phyloP scores from a whole-genome alignment of 2,329 filamentous ascomycete species.

The Fusarium sp. region DNA sequence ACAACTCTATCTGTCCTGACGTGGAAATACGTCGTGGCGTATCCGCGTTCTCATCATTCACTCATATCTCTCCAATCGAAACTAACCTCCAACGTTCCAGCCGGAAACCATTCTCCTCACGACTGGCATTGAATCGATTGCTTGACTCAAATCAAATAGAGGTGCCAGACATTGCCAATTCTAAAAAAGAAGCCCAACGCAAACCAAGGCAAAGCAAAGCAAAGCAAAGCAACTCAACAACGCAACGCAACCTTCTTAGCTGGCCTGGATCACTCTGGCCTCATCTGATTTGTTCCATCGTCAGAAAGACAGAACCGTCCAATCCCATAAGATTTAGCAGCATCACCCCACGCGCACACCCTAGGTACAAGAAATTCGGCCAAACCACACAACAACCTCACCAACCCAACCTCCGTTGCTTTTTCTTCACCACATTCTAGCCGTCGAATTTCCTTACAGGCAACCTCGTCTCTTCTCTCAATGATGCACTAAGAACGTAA shows the following conservation, averaged over 20 bases:
- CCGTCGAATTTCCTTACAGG: background rate
- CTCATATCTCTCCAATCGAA: slow-evolving; percentile 1
- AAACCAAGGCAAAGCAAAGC: no score
- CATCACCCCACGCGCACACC: slow-evolving; percentile 28
- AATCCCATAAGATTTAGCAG: slow-evolving; percentile 19
- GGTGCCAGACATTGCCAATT: slow-evolving; percentile 30
- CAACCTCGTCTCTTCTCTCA: slow-evolving; percentile 12
- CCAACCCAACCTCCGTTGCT: background rate
- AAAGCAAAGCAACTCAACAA: background rate
- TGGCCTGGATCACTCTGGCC: slow-evolving; percentile 13
- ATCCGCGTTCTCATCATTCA: slow-evolving; percentile 11
- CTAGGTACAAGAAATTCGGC: background rate
- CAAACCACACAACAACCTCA: slow-evolving; percentile 19
- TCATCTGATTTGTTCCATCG: slow-evolving; percentile 18
- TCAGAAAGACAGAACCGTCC: slow-evolving; percentile 11
- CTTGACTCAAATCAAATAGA: slow-evolving; percentile 27
- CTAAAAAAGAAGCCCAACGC: background rate
- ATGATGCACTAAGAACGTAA: slow-evolving; percentile 37
- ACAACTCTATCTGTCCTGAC: background rate
- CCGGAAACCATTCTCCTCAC: slow-evolving; percentile 11
- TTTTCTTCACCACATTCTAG: background rate
- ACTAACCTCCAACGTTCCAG: slow-evolving; percentile 23
- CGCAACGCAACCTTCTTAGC: background rate
- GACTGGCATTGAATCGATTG: slow-evolving; percentile 26
- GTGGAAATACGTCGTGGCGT: slow-evolving; percentile 1